Percentiles rank a stretch among this genome's conserved stretches.
These are phyloP conservation scores for Sambucus nigra DNA, from an alignment of 129 eudicot genomes.

Conservation along the genomic window DNA sequence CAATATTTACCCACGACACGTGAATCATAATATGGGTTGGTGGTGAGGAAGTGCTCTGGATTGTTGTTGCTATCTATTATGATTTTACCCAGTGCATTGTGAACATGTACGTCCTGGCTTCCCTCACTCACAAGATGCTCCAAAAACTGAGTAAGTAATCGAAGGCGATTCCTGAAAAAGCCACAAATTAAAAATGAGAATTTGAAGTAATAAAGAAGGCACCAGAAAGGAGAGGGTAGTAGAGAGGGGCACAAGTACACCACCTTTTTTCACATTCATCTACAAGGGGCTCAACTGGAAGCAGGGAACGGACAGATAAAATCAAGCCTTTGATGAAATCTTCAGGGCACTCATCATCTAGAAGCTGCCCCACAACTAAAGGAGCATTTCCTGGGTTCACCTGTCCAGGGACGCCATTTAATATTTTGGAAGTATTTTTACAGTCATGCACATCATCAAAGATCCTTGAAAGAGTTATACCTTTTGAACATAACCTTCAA, in stretches of 20 bases:
- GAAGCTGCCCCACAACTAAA: slow-evolving; percentile 93
- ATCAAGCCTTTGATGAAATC: slow-evolving; percentile 97
- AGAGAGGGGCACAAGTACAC: slow-evolving; percentile 1
- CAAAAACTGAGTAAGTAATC: slow-evolving; percentile 82
- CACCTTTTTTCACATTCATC: slow-evolving; percentile 99
- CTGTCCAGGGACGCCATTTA: slow-evolving; percentile 22
- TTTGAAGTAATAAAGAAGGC: slow-evolving; percentile 3
- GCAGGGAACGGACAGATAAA: slow-evolving; percentile 91
- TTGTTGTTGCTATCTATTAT: slow-evolving; percentile 95
- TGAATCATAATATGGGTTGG: slow-evolving; percentile 94
- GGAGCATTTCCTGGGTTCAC: slow-evolving; percentile 99
- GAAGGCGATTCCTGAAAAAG: slow-evolving; percentile 86
- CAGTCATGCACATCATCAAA: slow-evolving; percentile 3
- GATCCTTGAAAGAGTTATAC: slow-evolving; percentile 22
- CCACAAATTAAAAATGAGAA: slow-evolving; percentile 22
- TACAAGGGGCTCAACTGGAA: slow-evolving; percentile 99
- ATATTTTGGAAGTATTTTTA: not conserved
- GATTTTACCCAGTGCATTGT: slow-evolving; percentile 94
- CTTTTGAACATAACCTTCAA: slow-evolving; percentile 99
- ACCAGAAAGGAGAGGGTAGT: not conserved
- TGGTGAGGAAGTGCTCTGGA: slow-evolving; percentile 94
- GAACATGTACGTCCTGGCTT: slow-evolving; percentile 97
- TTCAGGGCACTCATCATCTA: slow-evolving; percentile 99
- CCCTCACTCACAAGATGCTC: slow-evolving; percentile 99
- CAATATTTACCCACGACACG: slow-evolving; percentile 95